Evolutionary conservation across 2,329 filamentous ascomycete genomes (phyloP).

Genomic region (Plectosphaerella sp.): DNA sequence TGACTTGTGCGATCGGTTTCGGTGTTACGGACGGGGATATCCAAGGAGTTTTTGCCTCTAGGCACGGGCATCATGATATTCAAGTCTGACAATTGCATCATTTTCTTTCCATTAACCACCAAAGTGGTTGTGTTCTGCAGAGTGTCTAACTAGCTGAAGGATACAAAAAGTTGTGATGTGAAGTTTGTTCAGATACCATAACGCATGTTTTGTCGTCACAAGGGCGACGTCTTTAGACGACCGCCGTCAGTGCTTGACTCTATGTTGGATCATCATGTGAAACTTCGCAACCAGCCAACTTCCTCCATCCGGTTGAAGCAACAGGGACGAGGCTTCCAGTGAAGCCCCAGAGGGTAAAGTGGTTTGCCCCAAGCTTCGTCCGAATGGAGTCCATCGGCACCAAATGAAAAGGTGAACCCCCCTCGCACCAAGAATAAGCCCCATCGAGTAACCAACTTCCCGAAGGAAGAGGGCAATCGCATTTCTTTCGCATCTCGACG

Average conservation of each 20-base stretch:
- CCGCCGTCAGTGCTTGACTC: conserved; percentile 95
- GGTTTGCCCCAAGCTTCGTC: not conserved
- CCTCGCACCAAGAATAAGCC: conserved; percentile 99
- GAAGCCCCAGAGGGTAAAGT: conserved; percentile 31
- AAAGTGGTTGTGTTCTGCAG: too few relatives aligned
- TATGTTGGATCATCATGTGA: conserved; percentile 87
- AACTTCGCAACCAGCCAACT: conserved; percentile 11
- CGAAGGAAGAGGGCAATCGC: conserved; percentile 71
- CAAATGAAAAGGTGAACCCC: conserved; percentile 42
- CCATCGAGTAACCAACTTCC: conserved; percentile 90
- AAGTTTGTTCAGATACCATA: conserved; percentile 43
- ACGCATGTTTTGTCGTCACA: conserved; percentile 30
- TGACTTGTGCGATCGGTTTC: not conserved
- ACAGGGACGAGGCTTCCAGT: conserved; percentile 29
- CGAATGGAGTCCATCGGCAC: not conserved
- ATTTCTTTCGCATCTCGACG: conserved; percentile 96
- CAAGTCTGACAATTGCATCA: too few relatives aligned
- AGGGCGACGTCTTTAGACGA: conserved; percentile 14
- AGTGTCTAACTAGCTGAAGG: too few relatives aligned
- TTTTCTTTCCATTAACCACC: too few relatives aligned
- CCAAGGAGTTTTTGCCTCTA: conserved; percentile 4
- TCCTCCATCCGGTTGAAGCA: not conserved
- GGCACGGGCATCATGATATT: too few relatives aligned
- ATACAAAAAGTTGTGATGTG: too few relatives aligned
- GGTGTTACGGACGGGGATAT: conserved; percentile 9